Evolutionary conservation across 1,139 yeast species (phyloP).

Genomic region (Yamadazyma mexicana): DNA sequence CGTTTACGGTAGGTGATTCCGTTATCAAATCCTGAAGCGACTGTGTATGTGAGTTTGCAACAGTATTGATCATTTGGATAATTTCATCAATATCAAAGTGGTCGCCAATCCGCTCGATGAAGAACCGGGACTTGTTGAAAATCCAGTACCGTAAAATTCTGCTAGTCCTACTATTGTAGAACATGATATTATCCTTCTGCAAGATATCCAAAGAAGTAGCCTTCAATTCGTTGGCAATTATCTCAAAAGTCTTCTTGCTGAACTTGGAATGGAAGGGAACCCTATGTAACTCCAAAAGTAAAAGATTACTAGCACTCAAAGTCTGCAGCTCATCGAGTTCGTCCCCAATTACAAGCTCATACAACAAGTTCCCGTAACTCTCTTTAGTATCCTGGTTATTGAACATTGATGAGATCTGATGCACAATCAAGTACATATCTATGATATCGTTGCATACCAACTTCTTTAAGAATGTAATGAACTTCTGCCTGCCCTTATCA

Average conservation of each 20-base stretch:
- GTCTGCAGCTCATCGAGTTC: conserved; percentile 8
- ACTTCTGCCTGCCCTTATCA: conserved; percentile 5
- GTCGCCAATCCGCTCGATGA: conserved; percentile 24
- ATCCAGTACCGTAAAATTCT: conserved; percentile 19
- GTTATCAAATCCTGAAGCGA: conserved; percentile 21
- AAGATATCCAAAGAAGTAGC: conserved; percentile 5
- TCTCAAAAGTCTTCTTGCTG: conserved; percentile 8
- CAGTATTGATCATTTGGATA: conserved; percentile 22
- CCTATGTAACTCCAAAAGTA: conserved; percentile 17
- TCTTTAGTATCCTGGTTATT: conserved; percentile 6
- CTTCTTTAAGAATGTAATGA: conserved; percentile 9
- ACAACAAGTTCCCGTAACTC: conserved; percentile 11
- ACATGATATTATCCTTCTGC: conserved; percentile 6
- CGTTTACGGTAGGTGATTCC: conserved; percentile 31
- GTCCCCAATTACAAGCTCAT: conserved; percentile 19
- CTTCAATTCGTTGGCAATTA: conserved; percentile 15
- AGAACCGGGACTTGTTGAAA: conserved; percentile 21
- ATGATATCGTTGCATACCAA: conserved; percentile 12
- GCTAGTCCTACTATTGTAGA: conserved; percentile 2
- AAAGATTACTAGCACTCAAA: conserved; percentile 15
- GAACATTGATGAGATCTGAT: conserved; percentile 10
- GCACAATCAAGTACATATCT: conserved; percentile 9
- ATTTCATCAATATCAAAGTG: conserved; percentile 21
- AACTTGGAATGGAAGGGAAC: conserved; percentile 8
- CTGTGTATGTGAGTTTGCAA: conserved; percentile 14